Conservation (phyloP, 805 yeast genomes). For the Candida taoyuanica region DNA sequence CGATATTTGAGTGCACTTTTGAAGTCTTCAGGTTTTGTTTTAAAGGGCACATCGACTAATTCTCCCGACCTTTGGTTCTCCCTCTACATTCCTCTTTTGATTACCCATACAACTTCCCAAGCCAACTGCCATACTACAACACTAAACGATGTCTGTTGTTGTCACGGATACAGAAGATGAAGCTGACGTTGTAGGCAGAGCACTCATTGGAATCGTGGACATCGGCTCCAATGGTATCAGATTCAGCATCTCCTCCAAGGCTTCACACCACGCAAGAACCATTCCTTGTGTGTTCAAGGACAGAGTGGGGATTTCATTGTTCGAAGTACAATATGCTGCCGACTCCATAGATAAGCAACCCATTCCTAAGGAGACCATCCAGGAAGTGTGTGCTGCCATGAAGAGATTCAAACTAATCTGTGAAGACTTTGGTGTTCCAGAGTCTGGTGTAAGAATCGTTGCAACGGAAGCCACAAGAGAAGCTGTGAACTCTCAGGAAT, state of each 20-base stretch:
- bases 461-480: slow-evolving; percentile 75
- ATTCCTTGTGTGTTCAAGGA: slow-evolving; percentile 79
- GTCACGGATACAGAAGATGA: slow-evolving; percentile 35
- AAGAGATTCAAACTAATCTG: slow-evolving; percentile 65
- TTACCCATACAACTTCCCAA: no score
- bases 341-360: slow-evolving; percentile 41
- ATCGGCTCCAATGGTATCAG: slow-evolving; percentile 75
- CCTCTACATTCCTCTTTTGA: no score
- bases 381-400: slow-evolving; percentile 59
- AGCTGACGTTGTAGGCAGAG: slow-evolving; percentile 53
- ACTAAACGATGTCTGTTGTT: slow-evolving; percentile 10
- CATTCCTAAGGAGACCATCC: slow-evolving; percentile 52
- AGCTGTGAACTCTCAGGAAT: slow-evolving; percentile 58
- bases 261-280: slow-evolving; percentile 65
- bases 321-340: slow-evolving; percentile 51
- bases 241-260: slow-evolving; percentile 65
- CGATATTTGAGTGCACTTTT: no score
- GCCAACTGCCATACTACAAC: not conserved
- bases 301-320: slow-evolving; percentile 62
- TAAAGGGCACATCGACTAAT: no score
- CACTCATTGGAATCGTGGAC: slow-evolving; percentile 63
- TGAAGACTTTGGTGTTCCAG: slow-evolving; percentile 67
- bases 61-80: no score
- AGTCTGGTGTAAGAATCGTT: slow-evolving; percentile 55
- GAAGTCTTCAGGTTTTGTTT: no score